A percentile compares a stretch with the other conserved stretches of the same genome.
These are phyloP conservation scores for Xylaria hypoxylon DNA, from an alignment of 2,329 filamentous ascomycete genomes.

Conservation along the genomic window DNA sequence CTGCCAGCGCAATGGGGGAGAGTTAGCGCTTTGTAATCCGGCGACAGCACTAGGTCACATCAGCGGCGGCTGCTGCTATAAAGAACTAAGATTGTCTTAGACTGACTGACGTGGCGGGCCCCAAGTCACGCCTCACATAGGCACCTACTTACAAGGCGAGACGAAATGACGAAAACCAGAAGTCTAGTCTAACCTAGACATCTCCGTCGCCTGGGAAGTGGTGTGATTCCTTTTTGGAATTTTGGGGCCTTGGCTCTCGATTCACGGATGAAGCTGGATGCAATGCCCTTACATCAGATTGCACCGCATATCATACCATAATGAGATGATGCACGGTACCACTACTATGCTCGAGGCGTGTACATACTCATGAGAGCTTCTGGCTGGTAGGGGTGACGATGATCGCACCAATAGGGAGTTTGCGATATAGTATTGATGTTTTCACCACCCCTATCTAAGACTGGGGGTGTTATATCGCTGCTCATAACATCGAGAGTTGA, in stretches of 20 bases:
- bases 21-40: neutral
- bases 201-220: slow-evolving; percentile 20
- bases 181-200: neutral
- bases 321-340: slow-evolving; percentile 24
- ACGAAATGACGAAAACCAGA: slow-evolving; percentile 9
- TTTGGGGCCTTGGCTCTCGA: slow-evolving; percentile 1
- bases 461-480: slow-evolving; percentile 4
- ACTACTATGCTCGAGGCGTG: slow-evolving; percentile 12
- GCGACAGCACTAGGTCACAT: slow-evolving; percentile 5
- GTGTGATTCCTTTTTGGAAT: slow-evolving; percentile 3
- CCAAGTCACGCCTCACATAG: slow-evolving; percentile 23
- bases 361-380: slow-evolving; percentile 22
- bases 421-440: neutral
- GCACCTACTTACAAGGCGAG: slow-evolving; percentile 5
- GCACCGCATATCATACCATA: slow-evolving; percentile 24
- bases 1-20: slow-evolving; percentile 13
- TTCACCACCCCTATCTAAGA: slow-evolving; percentile 12
- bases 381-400: slow-evolving; percentile 2
- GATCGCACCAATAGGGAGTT: slow-evolving; percentile 21
- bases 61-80: slow-evolving; percentile 21
- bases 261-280: slow-evolving; percentile 14
- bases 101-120: slow-evolving; percentile 36
- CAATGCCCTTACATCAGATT: slow-evolving; percentile 31
- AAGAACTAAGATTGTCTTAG: slow-evolving; percentile 19
- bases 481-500: slow-evolving; percentile 4